phyloP scores from a whole-genome alignment of 352 stramenopile genomes.

The Pythium vanterpoolii region DNA sequence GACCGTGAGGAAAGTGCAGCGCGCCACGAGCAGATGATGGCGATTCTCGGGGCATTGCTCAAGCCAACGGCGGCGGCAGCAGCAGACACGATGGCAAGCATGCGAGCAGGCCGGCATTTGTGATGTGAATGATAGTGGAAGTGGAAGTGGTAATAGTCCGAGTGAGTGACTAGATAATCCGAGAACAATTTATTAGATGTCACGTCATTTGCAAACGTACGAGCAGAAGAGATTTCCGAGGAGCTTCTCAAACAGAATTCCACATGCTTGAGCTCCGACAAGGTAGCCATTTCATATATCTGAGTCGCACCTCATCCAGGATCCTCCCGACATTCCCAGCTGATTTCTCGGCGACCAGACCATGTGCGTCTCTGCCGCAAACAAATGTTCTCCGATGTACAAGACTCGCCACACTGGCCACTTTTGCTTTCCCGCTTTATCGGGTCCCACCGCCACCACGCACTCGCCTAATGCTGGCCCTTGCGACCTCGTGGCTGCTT shows the following conservation, averaged over 20 bases:
- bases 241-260: not conserved
- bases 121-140: no score
- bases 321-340: not conserved
- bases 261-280: not conserved
- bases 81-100: not conserved
- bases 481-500: constrained; percentile 4
- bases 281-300: not conserved
- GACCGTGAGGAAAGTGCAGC: constrained; percentile 8
- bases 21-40: constrained; percentile 18
- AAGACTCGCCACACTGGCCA: not conserved
- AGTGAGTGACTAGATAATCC: no score
- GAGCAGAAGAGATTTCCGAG: no score
- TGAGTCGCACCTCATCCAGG: not conserved
- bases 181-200: no score
- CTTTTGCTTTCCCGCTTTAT: not conserved
- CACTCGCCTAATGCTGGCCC: not conserved
- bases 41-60: constrained; percentile 2
- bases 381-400: not conserved
- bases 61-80: not conserved
- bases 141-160: no score
- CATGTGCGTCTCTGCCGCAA: constrained; percentile 6
- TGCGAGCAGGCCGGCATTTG: not conserved
- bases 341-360: not conserved
- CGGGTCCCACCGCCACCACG: not conserved
- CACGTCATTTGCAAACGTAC: no score